These are phyloP conservation scores for Kodamaea neixiangensis DNA, from an alignment of 805 yeast species.

Conservation along the genomic window DNA sequence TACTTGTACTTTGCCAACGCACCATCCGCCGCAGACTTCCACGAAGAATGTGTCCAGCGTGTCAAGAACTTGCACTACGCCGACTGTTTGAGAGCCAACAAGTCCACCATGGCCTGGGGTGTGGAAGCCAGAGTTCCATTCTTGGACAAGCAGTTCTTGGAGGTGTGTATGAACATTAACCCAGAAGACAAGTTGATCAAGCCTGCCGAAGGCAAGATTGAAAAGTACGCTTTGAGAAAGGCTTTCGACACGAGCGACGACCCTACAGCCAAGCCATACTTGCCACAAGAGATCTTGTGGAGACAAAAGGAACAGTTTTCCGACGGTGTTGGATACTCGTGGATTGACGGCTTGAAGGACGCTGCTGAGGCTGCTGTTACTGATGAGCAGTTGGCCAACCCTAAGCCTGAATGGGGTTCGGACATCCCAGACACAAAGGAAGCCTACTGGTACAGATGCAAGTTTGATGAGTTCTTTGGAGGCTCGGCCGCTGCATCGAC, in stretches of 20 bases:
- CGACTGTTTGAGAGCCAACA: slow-evolving; percentile 98
- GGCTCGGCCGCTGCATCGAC: slow-evolving; percentile 93
- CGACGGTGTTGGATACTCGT: slow-evolving; percentile 99
- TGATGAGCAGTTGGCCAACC: slow-evolving; percentile 88
- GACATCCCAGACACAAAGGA: slow-evolving; percentile 97
- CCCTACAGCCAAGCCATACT: slow-evolving; percentile 75
- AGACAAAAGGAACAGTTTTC: slow-evolving; percentile 99
- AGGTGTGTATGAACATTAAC: slow-evolving; percentile 90
- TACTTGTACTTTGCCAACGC: slow-evolving; percentile 97
- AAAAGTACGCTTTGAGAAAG: slow-evolving; percentile 94
- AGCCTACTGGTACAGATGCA: slow-evolving; percentile 98
- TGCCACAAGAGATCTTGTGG: slow-evolving; percentile 97
- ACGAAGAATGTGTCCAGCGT: slow-evolving; percentile 90
- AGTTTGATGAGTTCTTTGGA: slow-evolving; percentile 87
- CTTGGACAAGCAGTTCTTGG: slow-evolving; percentile 91
- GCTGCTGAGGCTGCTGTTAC: slow-evolving; percentile 83
- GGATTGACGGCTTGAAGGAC: slow-evolving; percentile 98
- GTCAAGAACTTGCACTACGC: slow-evolving; percentile 96
- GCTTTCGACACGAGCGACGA: slow-evolving; percentile 94
- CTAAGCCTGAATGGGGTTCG: slow-evolving; percentile 94
- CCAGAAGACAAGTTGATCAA: slow-evolving; percentile 89
- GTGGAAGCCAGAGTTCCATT: slow-evolving; percentile 99
- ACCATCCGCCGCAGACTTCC: slow-evolving; percentile 91
- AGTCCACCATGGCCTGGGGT: slow-evolving; percentile 99
- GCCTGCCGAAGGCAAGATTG: slow-evolving; percentile 73